Evolutionary conservation across 768 basidiomycete genomes (phyloP), one percentile per base, ranked within the genome.

Genomic region (Naganishia onofrii): DNA sequence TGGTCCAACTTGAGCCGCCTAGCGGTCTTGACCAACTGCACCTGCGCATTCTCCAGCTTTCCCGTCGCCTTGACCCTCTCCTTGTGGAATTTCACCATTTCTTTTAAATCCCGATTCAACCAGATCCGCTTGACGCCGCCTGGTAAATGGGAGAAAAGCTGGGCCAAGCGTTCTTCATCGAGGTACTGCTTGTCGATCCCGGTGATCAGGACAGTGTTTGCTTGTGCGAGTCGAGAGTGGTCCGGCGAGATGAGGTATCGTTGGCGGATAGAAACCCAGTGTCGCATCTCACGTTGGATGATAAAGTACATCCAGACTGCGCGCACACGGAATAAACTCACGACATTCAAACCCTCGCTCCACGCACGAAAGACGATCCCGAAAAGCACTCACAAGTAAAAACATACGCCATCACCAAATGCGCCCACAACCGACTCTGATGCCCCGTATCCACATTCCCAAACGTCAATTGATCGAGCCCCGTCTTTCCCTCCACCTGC

Each of bases 51-150:
- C 79, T 99, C 95, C 64, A 99, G 87, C 80, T 90, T 92, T 70
- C 83, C 83, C 74, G 86, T 88, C 0, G 92, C 91, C 2, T 84
- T 84, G 19, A 88, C 78, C 26, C 92, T 89, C 42, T 89, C 86
- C 38, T 93, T 87, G 75, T 91, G 90, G 23, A 91, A 76, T 51
- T 89, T 88, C 0, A 93, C 93, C 63, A 99, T 85, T 12, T 92
- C 89, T 78, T 91, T 91, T 32, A 97, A 84, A 76, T 97, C 86
- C 58, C 91, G 85, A 79, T 93, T 95, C 46, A 98, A 85, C 93
- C 95, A 99, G 44, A 99, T 87, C 73, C 87, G 87, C 77, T 88
- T 88, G 9, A 94, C 90, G 19, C 94, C 94, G 12, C 94, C 94
- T 0, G 96, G 95, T 2, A 97, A 85, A 68, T 86, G 85, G n/a